phyloP scores from a whole-genome alignment of 306 rosid species.

The Cicer cuneatum region DNA sequence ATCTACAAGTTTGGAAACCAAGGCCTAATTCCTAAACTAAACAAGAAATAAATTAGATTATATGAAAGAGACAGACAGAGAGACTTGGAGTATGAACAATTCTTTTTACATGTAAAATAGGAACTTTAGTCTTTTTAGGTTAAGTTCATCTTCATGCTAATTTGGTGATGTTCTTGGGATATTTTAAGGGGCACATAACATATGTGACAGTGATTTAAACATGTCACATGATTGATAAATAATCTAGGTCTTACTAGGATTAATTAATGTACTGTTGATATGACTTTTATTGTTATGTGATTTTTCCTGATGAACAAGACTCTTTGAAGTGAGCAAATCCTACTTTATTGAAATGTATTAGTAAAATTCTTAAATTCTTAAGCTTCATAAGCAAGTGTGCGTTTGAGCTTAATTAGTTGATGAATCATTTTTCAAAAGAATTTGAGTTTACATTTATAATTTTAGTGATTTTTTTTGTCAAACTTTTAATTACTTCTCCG shows the following conservation, averaged over 20 bases:
- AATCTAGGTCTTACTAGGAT: background rate
- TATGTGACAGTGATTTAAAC: background rate
- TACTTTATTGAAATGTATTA: background rate
- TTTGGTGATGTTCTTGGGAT: conserved; percentile 3
- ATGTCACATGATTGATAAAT: background rate
- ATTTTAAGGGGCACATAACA: background rate
- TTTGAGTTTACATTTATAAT: too few relatives aligned
- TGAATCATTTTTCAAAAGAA: too few relatives aligned
- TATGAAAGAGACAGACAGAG: background rate
- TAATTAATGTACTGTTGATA: conserved; percentile 3
- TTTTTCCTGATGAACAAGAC: background rate
- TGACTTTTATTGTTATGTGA: background rate
- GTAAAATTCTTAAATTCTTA: too few relatives aligned
- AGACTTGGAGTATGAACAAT: background rate
- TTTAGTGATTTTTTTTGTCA: too few relatives aligned
- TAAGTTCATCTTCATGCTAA: background rate
- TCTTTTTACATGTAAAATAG: conserved; percentile 1
- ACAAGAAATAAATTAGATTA: background rate
- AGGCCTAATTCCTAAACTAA: background rate
- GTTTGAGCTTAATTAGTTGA: too few relatives aligned
- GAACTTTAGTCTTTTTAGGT: conserved; percentile 18
- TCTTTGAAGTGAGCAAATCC: background rate
- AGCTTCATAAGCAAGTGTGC: too few relatives aligned
- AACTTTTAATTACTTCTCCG: too few relatives aligned
- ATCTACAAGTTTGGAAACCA: conserved; percentile 23